phyloP scores from a whole-genome alignment of 257 asterid genomes.

The Solanum medicagineum region DNA sequence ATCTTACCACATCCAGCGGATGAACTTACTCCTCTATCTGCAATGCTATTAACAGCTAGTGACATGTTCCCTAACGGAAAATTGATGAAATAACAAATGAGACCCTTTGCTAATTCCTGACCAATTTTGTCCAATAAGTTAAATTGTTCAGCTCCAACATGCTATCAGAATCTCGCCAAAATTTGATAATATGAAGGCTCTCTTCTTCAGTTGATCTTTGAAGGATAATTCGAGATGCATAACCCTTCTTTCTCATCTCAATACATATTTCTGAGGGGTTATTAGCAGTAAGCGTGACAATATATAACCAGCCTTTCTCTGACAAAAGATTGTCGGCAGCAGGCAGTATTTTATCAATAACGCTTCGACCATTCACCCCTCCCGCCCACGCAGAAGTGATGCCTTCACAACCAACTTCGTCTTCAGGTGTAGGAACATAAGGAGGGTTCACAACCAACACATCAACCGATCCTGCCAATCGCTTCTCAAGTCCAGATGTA shows the following conservation, averaged over 20 bases:
- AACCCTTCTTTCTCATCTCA: slow-evolving; percentile 74
- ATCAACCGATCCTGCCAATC: slow-evolving; percentile 56
- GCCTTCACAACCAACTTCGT: slow-evolving; percentile 78
- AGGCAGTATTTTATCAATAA: slow-evolving; percentile 79
- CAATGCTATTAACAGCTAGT: background rate
- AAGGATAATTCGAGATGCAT: slow-evolving; percentile 57
- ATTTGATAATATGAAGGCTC: slow-evolving; percentile 72
- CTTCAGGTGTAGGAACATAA: slow-evolving; percentile 94
- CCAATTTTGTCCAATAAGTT: slow-evolving; percentile 6
- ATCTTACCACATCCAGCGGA: background rate
- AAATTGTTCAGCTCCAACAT: slow-evolving; percentile 28
- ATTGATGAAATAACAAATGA: slow-evolving; percentile 14
- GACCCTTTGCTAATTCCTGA: slow-evolving; percentile 7
- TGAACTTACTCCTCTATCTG: background rate
- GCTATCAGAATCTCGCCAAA: slow-evolving; percentile 64
- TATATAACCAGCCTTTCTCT: slow-evolving; percentile 76
- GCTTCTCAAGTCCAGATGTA: slow-evolving; percentile 54
- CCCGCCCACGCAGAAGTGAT: slow-evolving; percentile 93
- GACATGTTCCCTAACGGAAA: slow-evolving; percentile 19
- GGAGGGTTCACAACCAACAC: slow-evolving; percentile 94
- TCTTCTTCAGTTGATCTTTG: slow-evolving; percentile 96
- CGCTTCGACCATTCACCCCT: slow-evolving; percentile 75
- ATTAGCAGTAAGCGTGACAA: slow-evolving; percentile 62
- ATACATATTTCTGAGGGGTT: slow-evolving; percentile 68
- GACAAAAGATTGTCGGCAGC: slow-evolving; percentile 72